Evolutionary conservation across 2,329 filamentous ascomycete genomes (phyloP).

Genomic region (Helminthosporium solani): DNA sequence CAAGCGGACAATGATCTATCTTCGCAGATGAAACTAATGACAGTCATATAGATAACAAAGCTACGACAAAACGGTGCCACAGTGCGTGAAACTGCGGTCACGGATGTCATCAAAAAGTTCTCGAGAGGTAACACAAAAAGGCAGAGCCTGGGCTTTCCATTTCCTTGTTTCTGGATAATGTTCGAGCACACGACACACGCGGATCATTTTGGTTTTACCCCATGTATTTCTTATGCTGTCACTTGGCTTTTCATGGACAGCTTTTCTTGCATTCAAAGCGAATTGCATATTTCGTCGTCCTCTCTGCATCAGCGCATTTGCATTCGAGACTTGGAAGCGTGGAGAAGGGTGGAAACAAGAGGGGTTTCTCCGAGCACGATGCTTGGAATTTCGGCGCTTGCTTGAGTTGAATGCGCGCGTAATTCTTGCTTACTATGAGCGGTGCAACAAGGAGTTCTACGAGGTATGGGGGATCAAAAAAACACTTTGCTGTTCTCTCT

Average conservation of each 20-base stretch:
- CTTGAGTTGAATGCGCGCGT: slow-evolving; percentile 10
- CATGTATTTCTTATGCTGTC: slow-evolving; percentile 36
- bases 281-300: slow-evolving; percentile 27
- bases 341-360: slow-evolving; percentile 2
- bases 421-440: slow-evolving; percentile 7
- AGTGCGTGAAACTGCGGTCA: slow-evolving; percentile 19
- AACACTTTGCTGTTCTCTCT: background rate
- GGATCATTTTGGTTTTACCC: slow-evolving; percentile 16
- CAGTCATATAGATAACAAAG: slow-evolving; percentile 38
- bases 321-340: slow-evolving; percentile 2
- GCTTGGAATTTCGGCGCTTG: background rate
- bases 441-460: slow-evolving; percentile 9
- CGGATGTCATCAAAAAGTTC: slow-evolving; percentile 22
- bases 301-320: slow-evolving; percentile 11
- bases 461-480: background rate
- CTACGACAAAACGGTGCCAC: slow-evolving; percentile 19
- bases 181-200: slow-evolving; percentile 27
- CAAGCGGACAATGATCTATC: slow-evolving; percentile 36
- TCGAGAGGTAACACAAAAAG: slow-evolving; percentile 20
- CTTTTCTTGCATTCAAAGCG: slow-evolving; percentile 38
- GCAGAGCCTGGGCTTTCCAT: slow-evolving; percentile 22
- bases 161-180: slow-evolving; percentile 33
- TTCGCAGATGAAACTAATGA: slow-evolving; percentile 45
- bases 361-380: background rate
- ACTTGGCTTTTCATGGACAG: slow-evolving; percentile 19